Evolutionary conservation across 768 basidiomycete genomes (phyloP), one percentile per base, ranked within the genome.

Genomic region (Leccinum barrowsii): DNA sequence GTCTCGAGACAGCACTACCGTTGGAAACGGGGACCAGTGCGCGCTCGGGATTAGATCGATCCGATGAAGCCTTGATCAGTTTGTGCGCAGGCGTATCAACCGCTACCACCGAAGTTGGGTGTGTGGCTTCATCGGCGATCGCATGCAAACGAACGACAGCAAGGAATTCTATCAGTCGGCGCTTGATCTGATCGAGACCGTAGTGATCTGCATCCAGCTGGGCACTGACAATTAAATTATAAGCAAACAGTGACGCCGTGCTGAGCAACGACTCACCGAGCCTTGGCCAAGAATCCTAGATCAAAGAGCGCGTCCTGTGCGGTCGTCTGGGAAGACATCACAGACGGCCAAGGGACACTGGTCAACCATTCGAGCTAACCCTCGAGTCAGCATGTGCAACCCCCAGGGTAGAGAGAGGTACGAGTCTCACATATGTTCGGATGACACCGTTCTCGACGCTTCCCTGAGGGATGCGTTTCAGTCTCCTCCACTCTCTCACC

Each of bases 401-500:
- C 15, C 5, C 2, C 5, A 30, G 37, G 48, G 24, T 42, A 61
- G 22, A 46, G 21, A 26, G 22, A 2, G 11, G 42, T 12, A 19
- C 42, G 42, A n/a, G 7, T 77, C 87, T 64, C 66, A 91, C 92
- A 70, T 90, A 94, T 69, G 79, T 87, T 50, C 91, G 79, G 52
- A 94, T 87, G 35, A 96, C 94, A 4, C 93, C 92, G 67, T 91
- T 85, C 76, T 97, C 95, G 2, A 93, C 91, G 53, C 90, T 92
- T 17, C 92, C 91, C 34, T 86, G 85, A 0, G 93, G 92, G n/a
- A 92, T 95, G 19, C 92, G 84, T 71, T 86, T 89, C 32, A 97
- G 74, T 46, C 95, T 76, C 65, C 85, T 83, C 83, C 90, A 91
- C 69, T 98, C 95, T 34, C 91, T 74, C 0, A 87, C 81, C 22